Evolutionary conservation across 2,329 filamentous ascomycete species (phyloP).

Genomic region (Reticulascus tulasneorum): DNA sequence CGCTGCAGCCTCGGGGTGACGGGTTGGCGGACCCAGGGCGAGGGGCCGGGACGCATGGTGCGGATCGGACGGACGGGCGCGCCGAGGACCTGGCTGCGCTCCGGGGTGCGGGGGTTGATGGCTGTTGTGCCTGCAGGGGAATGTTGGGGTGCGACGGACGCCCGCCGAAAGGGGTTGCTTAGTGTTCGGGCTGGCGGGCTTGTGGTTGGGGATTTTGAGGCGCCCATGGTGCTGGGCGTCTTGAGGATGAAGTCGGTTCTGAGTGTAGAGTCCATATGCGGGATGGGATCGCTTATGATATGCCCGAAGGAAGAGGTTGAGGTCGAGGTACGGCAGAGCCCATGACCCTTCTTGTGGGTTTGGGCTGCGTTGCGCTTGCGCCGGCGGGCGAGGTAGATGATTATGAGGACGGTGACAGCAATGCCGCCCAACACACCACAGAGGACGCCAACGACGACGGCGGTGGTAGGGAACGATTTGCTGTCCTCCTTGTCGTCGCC

Average conservation of each 20-base stretch:
- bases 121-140: constrained; percentile 7
- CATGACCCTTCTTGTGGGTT: constrained; percentile 16
- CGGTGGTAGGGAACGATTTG: constrained; percentile 26
- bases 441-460: constrained; percentile 44
- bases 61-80: constrained; percentile 29
- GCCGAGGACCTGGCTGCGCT: constrained; percentile 4
- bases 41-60: constrained; percentile 25
- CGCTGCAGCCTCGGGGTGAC: constrained; percentile 25
- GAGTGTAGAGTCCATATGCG: constrained; percentile 34
- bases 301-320: constrained; percentile 40
- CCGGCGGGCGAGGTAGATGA: constrained; percentile 32
- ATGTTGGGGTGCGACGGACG: constrained; percentile 9
- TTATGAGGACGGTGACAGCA: constrained; percentile 32
- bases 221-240: constrained; percentile 20
- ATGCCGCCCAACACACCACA: constrained; percentile 41
- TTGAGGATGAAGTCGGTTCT: constrained; percentile 53
- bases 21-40: constrained; percentile 10
- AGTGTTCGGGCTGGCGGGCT: not conserved
- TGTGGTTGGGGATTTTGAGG: constrained; percentile 15
- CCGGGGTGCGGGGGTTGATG: constrained; percentile 7
- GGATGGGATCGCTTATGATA: constrained; percentile 55
- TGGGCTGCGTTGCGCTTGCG: constrained; percentile 18
- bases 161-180: constrained; percentile 5
- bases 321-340: constrained; percentile 17
- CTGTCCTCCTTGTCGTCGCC: constrained; percentile 7